Percentiles rank a stretch among this genome's conserved stretches.
Evolutionary conservation across 208 protist species (phyloP).

Genomic region (Leishmania braziliensis): DNA sequence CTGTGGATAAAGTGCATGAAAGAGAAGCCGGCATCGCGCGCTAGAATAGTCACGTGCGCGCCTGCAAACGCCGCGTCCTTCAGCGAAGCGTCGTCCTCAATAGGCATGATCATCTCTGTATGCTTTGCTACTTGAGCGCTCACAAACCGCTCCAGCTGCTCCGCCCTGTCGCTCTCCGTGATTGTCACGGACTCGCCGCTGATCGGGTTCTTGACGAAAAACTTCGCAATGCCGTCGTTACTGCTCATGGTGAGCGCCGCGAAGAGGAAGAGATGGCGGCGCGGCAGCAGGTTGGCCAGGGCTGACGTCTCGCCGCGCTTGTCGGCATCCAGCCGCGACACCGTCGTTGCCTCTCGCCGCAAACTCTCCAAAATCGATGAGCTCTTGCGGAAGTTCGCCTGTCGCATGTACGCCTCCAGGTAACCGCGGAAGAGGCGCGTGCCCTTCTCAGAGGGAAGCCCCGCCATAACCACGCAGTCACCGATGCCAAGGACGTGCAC

Average conservation of each 20-base stretch:
- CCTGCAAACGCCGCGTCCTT: slow-evolving; percentile 59
- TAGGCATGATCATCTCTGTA: slow-evolving; percentile 77
- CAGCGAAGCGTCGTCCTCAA: slow-evolving; percentile 58
- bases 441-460: slow-evolving; percentile 73
- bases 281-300: slow-evolving; percentile 85
- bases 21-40: slow-evolving; percentile 81
- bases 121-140: slow-evolving; percentile 64
- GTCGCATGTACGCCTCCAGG: slow-evolving; percentile 84
- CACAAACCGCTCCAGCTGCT: slow-evolving; percentile 67
- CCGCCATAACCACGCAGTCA: slow-evolving; percentile 86
- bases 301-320: slow-evolving; percentile 60
- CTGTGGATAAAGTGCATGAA: slow-evolving; percentile 57
- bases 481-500: slow-evolving; percentile 80
- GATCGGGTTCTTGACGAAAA: slow-evolving; percentile 90
- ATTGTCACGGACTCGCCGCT: slow-evolving; percentile 85
- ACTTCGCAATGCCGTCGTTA: slow-evolving; percentile 62
- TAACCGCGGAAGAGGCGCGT: slow-evolving; percentile 87
- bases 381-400: slow-evolving; percentile 88
- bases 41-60: slow-evolving; percentile 87
- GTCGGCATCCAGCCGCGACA: slow-evolving; percentile 61
- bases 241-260: slow-evolving; percentile 47
- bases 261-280: slow-evolving; percentile 87
- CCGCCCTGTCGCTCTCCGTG: slow-evolving; percentile 46
- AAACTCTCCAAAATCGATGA: slow-evolving; percentile 78
- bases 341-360: slow-evolving; percentile 57